Evolutionary conservation across 768 basidiomycete genomes (phyloP).

Genomic region (Mycena galericulata): DNA sequence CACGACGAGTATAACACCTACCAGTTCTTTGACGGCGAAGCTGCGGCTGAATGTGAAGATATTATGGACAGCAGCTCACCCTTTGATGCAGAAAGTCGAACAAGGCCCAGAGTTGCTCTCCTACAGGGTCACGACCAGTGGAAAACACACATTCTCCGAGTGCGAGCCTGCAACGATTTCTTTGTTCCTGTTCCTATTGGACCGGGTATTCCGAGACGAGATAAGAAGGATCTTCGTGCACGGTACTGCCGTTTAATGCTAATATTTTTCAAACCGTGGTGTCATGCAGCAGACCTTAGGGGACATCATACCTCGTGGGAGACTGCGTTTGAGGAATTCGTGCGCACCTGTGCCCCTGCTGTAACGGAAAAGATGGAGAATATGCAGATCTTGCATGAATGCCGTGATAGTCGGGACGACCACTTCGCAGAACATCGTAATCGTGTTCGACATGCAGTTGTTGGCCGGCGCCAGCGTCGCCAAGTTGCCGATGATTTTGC

Average conservation of each 20-base stretch:
- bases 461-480: not conserved
- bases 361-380: constrained; percentile 46
- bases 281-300: constrained; percentile 40
- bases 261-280: constrained; percentile 60
- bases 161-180: not conserved
- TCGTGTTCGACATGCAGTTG: not conserved
- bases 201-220: constrained; percentile 45
- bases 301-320: constrained; percentile 37
- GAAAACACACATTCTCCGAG: constrained; percentile 34
- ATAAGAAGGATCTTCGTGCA: constrained; percentile 30
- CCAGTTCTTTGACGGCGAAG: not conserved
- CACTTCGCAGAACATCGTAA: constrained; percentile 45
- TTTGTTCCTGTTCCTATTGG: constrained; percentile 52
- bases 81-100: not conserved
- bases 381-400: constrained; percentile 54
- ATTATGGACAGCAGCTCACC: not conserved
- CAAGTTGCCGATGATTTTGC: constrained; percentile 16
- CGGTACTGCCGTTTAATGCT: no score
- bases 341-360: constrained; percentile 2
- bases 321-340: constrained; percentile 43
- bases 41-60: constrained; percentile 24
- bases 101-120: not conserved
- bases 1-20: not conserved
- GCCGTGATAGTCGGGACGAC: no score
- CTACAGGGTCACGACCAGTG: not conserved